phyloP scores from a whole-genome alignment of 2,329 filamentous ascomycete species.

The Colletotrichum liaoningense region DNA sequence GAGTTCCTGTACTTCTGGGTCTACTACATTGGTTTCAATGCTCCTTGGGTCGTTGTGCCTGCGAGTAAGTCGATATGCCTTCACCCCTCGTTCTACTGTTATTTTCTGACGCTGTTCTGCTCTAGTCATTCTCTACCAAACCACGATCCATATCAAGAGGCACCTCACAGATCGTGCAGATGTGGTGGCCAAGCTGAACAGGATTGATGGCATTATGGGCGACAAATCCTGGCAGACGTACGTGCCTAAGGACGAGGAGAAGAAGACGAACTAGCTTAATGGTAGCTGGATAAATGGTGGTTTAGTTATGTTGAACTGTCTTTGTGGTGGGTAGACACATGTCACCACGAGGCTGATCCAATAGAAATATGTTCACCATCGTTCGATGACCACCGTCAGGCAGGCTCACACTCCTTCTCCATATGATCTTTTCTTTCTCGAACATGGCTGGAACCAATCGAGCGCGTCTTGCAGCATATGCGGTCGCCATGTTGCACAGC shows the following conservation, averaged over 20 bases:
- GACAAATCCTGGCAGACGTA: not conserved
- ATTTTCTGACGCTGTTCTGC: not conserved
- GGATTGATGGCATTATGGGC: not conserved
- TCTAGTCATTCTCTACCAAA: conserved; percentile 17
- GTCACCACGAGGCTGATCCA: not conserved
- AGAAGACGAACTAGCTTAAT: not conserved
- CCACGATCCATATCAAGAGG: not conserved
- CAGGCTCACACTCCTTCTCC: too few species aligned
- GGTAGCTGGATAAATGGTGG: not conserved
- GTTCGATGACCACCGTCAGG: not conserved
- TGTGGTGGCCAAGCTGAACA: not conserved
- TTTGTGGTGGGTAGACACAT: not conserved
- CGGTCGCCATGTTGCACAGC: too few species aligned
- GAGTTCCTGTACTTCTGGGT: conserved; percentile 72
- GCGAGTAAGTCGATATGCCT: conserved; percentile 54
- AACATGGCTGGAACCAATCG: too few species aligned
- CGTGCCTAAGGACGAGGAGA: not conserved
- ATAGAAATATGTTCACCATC: not conserved
- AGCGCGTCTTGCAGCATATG: too few species aligned
- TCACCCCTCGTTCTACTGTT: not conserved
- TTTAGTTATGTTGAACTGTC: not conserved
- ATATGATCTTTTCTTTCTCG: too few species aligned
- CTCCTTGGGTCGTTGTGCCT: conserved; percentile 70
- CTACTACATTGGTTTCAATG: conserved; percentile 71
- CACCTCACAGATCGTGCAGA: not conserved